Base-by-base conservation (phyloP, 176 grass and related monocot species). In the Saccharum spontaneum region DNA sequence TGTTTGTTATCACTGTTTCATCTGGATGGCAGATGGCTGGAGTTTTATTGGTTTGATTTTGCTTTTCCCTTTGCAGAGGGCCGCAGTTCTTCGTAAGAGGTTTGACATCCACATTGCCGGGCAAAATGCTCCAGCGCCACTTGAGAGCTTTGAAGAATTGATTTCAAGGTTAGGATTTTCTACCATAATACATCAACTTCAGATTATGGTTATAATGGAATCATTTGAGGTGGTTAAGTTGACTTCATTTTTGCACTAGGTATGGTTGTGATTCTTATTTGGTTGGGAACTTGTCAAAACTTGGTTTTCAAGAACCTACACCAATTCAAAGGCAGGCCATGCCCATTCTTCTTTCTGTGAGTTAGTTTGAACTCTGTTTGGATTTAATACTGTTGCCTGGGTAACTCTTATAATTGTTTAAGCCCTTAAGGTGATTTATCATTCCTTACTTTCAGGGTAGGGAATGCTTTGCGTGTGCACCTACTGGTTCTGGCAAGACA, bases 401-500 rank as follows among this genome's bases (percentile, higher is more conserved):
- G 13, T 22, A 46, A 41, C 10, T 34, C 45, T 50, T 67, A 36
- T 31, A 26, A 62, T 10, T 81, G 1, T 67, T 84, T 64, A 38
- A 39, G 50, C 7, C 57, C 33, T 84, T 75, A 45, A 10, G 52
- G 8, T 71, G 38, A 43, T 46, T 79, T 31, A 85, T 59, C 13
- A 34, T 62, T 75, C 13, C 69, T 74, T 85, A 45, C 71, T 86
- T 84, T 84, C 85, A 98, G 97, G 90, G 93, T 24, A 89, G 97
- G 72, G 97, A 98, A 64, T 98, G 97, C 37, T 95, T 98, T 94
- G 93, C 93, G 23, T 98, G 97, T 89, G 97, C 97, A 70, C 93
- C 97, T 38, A 98, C 97, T 46, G 97, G 97, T 69, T 98, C 97
- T 86, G 97, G 97, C 83, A 98, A 98, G 83, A 98, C 97, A 79